Percentiles rank a stretch among this genome's conserved stretches.
Conservation (phyloP, 1,284 basidiomycete species). For the Apiotrichum brassicae region DNA sequence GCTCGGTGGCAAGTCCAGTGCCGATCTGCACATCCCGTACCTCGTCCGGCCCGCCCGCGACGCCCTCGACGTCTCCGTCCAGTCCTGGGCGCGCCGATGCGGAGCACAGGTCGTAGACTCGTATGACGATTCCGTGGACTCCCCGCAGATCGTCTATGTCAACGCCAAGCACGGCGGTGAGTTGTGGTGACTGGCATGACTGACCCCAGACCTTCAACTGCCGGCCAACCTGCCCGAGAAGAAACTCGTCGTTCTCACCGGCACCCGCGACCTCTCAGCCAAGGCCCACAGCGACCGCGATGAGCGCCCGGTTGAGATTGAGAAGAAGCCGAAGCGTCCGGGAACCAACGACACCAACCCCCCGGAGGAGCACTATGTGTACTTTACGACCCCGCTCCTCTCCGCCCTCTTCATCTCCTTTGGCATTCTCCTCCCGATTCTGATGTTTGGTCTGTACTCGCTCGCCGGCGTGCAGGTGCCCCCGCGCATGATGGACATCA, state of each 20-base stretch:
- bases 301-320: slow-evolving; percentile 47
- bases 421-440: slow-evolving; percentile 64
- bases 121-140: slow-evolving; percentile 1
- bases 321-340: slow-evolving; percentile 67
- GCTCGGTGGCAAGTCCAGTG: slow-evolving; percentile 8
- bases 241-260: slow-evolving; percentile 36
- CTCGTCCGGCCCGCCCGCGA: slow-evolving; percentile 18
- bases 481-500: slow-evolving; percentile 43
- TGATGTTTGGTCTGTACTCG: slow-evolving; percentile 61
- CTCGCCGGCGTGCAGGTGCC: slow-evolving; percentile 68
- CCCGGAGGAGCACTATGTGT: slow-evolving; percentile 59
- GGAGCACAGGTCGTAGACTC: slow-evolving; percentile 26
- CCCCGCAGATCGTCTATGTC: slow-evolving; percentile 8
- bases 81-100: slow-evolving; percentile 34
- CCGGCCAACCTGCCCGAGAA: slow-evolving; percentile 18
- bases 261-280: slow-evolving; percentile 21
- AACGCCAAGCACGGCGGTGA: slow-evolving; percentile 12
- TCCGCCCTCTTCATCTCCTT: slow-evolving; percentile 60
- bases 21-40: slow-evolving; percentile 26
- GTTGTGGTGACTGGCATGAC: background rate
- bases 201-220: slow-evolving; percentile 8
- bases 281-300: slow-evolving; percentile 17
- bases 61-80: slow-evolving; percentile 22
- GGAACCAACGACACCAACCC: slow-evolving; percentile 10
- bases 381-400: slow-evolving; percentile 70